A percentile compares a stretch with the other conserved stretches of the same genome.
Conservation (phyloP, 257 asterid genomes). For the Solanum paucissectum region DNA sequence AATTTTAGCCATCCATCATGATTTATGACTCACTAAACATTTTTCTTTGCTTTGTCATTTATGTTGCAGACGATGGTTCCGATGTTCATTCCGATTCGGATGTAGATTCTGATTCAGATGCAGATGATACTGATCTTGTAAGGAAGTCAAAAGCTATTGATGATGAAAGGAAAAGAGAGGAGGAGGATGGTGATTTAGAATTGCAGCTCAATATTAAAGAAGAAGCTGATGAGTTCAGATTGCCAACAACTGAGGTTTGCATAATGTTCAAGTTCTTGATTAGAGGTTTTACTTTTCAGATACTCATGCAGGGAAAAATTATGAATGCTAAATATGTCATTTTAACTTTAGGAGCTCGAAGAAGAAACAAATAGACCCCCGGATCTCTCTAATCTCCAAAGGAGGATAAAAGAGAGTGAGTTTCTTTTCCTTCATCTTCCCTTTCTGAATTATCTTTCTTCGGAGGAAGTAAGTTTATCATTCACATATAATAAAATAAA, state of each 20-base stretch:
- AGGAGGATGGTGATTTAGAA: slow-evolving; percentile 43
- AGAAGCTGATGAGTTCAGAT: slow-evolving; percentile 66
- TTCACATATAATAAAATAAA: slow-evolving; percentile 7
- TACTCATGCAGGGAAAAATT: not conserved
- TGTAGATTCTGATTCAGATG: slow-evolving; percentile 54
- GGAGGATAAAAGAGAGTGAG: slow-evolving; percentile 88
- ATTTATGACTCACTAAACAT: not conserved
- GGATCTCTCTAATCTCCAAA: slow-evolving; percentile 69
- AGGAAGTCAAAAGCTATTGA: slow-evolving; percentile 41
- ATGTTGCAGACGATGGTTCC: not conserved
- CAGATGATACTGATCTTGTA: slow-evolving; percentile 40
- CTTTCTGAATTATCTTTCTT: not conserved
- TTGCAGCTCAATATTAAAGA: slow-evolving; percentile 47
- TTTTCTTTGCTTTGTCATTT: not conserved
- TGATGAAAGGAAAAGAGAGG: slow-evolving; percentile 31
- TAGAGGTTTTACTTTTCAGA: not conserved
- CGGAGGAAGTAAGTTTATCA: not conserved
- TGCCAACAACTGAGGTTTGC: slow-evolving; percentile 71
- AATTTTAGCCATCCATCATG: not conserved
- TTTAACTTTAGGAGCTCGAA: slow-evolving; percentile 55
- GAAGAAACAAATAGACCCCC: slow-evolving; percentile 75
- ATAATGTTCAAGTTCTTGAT: not conserved
- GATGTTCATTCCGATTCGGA: slow-evolving; percentile 21
- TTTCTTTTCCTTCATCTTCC: not conserved
- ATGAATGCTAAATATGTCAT: not conserved